Conservation (phyloP, 2,329 filamentous ascomycete genomes). For the Colletotrichum falcatum region DNA sequence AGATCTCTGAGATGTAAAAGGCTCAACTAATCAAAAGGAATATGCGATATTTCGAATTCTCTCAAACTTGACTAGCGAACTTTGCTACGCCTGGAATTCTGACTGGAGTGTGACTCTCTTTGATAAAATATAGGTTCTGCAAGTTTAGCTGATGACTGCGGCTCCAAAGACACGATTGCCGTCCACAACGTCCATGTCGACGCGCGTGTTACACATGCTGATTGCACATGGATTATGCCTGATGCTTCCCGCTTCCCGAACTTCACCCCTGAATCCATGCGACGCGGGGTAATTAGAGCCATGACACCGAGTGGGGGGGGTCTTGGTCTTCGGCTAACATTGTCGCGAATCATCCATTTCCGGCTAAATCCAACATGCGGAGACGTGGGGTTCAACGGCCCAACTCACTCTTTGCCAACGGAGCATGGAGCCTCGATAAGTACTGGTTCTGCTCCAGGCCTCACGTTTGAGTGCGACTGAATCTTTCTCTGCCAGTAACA, state of each 20-base stretch:
- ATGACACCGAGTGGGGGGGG: constrained; percentile 29
- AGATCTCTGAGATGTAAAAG: not conserved
- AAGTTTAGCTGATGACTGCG: no score
- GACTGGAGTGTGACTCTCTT: not conserved
- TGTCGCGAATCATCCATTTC: constrained; percentile 33
- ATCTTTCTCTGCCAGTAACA: not conserved
- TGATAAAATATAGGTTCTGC: not conserved
- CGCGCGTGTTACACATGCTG: not conserved
- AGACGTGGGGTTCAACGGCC: constrained; percentile 25
- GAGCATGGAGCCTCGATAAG: constrained; percentile 1
- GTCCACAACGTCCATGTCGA: not conserved
- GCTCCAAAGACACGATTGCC: not conserved
- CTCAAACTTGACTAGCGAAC: not conserved
- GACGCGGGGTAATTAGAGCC: constrained; percentile 30
- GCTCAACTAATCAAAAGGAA: fast-evolving
- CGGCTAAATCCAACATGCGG: constrained; percentile 39
- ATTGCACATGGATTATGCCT: not conserved
- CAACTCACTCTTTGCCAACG: not conserved
- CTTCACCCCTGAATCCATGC: constrained; percentile 21
- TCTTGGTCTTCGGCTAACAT: constrained; percentile 22
- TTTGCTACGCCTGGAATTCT: no score
- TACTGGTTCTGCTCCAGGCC: not conserved
- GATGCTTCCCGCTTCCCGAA: constrained; percentile 18
- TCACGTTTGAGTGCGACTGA: fast-evolving
- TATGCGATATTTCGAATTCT: not conserved